Conservation (phyloP, 192 early-diverging fungal species). For the Backusella australiensis region DNA sequence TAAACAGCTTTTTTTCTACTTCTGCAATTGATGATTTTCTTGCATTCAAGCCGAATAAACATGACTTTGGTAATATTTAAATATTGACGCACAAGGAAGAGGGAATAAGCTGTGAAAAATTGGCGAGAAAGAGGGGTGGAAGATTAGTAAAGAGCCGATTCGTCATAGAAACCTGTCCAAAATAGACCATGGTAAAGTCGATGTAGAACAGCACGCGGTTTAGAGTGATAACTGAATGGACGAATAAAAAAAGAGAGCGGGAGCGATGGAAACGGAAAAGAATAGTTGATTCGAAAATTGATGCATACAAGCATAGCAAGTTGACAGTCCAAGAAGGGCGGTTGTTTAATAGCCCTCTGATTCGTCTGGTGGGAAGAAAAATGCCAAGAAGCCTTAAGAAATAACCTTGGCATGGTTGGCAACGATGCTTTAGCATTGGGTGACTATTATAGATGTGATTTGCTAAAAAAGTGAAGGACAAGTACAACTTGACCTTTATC, state of each 20-base stretch:
- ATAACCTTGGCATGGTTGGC: background rate
- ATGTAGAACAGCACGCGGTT: background rate
- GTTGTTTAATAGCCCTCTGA: conserved; percentile 46
- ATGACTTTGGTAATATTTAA: background rate
- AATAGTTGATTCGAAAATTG: background rate
- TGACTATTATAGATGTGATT: conserved; percentile 87
- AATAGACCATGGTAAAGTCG: background rate
- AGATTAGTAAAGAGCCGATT: background rate
- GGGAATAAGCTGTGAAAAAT: background rate
- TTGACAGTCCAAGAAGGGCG: conserved; percentile 55
- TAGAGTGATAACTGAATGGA: background rate
- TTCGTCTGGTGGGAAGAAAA: conserved; percentile 59
- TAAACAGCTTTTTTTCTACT: background rate
- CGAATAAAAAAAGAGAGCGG: background rate
- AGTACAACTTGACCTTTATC: conserved; percentile 98
- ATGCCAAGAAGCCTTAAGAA: conserved; percentile 34
- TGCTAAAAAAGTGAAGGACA: conserved; percentile 98
- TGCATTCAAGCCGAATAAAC: background rate
- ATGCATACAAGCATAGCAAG: background rate
- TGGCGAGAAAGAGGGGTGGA: background rate
- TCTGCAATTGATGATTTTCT: too few relatives aligned
- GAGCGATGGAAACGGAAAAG: background rate
- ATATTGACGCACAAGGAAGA: background rate
- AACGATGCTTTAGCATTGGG: background rate
- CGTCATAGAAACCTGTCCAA: background rate